Conservation (phyloP, 2,329 filamentous ascomycete genomes). For the Stagonosporopsis cucurbitacearum region DNA sequence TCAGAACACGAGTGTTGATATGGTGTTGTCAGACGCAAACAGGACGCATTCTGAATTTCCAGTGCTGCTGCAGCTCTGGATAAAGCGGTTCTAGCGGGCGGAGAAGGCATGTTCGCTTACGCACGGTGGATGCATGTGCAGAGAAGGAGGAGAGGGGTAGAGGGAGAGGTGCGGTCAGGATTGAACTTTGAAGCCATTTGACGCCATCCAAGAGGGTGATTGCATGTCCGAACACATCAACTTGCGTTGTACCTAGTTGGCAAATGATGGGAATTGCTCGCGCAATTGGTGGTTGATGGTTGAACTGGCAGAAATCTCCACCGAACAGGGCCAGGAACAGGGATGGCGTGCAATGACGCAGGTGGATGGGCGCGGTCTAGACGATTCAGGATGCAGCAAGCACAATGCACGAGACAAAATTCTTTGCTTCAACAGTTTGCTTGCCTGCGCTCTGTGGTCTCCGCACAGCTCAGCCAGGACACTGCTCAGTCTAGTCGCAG, state of each 20-base stretch:
- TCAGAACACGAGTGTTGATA: too few relatives aligned
- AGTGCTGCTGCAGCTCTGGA: too few relatives aligned
- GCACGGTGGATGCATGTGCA: conserved; percentile 1
- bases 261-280: too few relatives aligned
- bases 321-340: not conserved
- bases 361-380: conserved; percentile 2
- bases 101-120: conserved; percentile 8
- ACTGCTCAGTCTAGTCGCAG: too few relatives aligned
- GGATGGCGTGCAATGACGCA: conserved; percentile 9
- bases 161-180: not conserved
- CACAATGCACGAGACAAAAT: conserved; percentile 15
- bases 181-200: conserved; percentile 14
- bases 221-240: not conserved
- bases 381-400: not conserved
- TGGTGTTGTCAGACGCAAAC: too few relatives aligned
- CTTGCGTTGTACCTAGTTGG: too few relatives aligned
- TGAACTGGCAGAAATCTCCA: too few relatives aligned
- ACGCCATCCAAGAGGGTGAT: conserved; percentile 3
- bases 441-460: conserved; percentile 8
- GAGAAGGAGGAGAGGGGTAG: not conserved
- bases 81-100: not conserved
- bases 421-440: conserved; percentile 11
- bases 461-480: conserved; percentile 3
- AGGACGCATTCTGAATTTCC: too few relatives aligned
- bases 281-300: not conserved